phyloP scores from a whole-genome alignment of 768 basidiomycete species.

The Cantharellus cinnabarinus region DNA sequence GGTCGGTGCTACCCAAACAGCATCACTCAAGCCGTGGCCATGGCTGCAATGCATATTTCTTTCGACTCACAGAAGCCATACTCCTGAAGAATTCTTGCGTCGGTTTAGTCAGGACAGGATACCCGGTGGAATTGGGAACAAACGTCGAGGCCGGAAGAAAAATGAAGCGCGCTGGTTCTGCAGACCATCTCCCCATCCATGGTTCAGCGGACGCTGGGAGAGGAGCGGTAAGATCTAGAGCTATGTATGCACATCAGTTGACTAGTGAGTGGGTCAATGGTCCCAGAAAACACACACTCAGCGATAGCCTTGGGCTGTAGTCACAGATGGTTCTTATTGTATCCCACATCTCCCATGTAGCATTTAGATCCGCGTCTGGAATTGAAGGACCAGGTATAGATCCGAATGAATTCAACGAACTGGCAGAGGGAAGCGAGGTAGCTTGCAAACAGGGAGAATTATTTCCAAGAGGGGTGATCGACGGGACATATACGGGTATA shows the following conservation, averaged over 20 bases:
- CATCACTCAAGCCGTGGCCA: background rate
- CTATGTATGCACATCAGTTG: constrained; percentile 22
- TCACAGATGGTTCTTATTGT: constrained; percentile 76
- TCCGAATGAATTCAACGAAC: constrained; percentile 8
- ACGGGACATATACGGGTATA: constrained; percentile 56
- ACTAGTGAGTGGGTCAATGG: constrained; percentile 2
- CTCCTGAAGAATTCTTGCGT: constrained; percentile 81
- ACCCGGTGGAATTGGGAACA: constrained; percentile 89
- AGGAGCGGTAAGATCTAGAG: constrained; percentile 78
- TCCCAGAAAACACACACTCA: constrained; percentile 30
- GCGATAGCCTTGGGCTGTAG: constrained; percentile 50
- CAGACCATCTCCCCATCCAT: constrained; percentile 60
- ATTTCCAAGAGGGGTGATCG: background rate
- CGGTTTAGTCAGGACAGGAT: constrained; percentile 86
- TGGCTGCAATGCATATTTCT: background rate
- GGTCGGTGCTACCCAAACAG: constrained; percentile 48
- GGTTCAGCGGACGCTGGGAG: constrained; percentile 49
- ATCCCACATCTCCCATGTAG: constrained; percentile 99
- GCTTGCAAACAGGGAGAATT: background rate
- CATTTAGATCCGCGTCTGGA: constrained; percentile 39
- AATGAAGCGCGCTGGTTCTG: constrained; percentile 79
- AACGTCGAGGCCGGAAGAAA: constrained; percentile 81
- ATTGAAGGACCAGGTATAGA: constrained; percentile 12
- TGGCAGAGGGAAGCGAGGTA: background rate
- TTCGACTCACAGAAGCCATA: constrained; percentile 53